Evolutionary conservation across 352 stramenopile genomes (phyloP).

Genomic region (Phytophthora rubi): DNA sequence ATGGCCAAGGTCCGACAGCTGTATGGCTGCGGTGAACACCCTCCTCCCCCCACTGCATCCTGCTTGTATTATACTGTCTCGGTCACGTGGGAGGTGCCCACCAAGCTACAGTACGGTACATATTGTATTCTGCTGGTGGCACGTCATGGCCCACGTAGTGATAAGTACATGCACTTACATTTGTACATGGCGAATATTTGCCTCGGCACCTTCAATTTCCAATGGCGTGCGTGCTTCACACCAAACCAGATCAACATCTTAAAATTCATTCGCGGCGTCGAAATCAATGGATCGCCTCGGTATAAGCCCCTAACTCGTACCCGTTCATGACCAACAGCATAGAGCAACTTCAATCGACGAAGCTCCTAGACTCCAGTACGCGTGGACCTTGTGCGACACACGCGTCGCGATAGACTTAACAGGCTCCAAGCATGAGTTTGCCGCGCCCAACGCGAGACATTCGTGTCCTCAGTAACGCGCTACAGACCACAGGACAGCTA

Average conservation of each 20-base stretch:
- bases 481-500: slow-evolving; percentile 4
- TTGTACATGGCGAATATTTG: background rate
- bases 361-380: background rate
- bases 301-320: too few relatives aligned
- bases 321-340: slow-evolving; percentile 14
- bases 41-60: slow-evolving; percentile 16
- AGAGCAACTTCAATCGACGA: background rate
- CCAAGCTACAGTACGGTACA: slow-evolving; percentile 1
- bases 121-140: background rate
- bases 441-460: slow-evolving; percentile 10
- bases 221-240: slow-evolving; percentile 28
- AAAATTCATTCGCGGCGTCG: slow-evolving; percentile 21
- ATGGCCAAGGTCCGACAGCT: slow-evolving; percentile 22
- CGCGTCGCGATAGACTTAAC: background rate
- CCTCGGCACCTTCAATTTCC: background rate
- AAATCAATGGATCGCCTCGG: background rate
- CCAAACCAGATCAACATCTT: slow-evolving; percentile 3
- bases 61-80: slow-evolving; percentile 3
- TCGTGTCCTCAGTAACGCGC: slow-evolving; percentile 17
- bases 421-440: background rate
- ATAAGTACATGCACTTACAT: background rate
- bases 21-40: slow-evolving; percentile 23
- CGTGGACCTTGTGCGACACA: background rate
- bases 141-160: background rate
- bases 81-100: slow-evolving; percentile 1